A percentile compares a stretch with the other conserved stretches of the same genome.
phyloP scores from a whole-genome alignment of 257 asterid species.

The Capsicum chinense region DNA sequence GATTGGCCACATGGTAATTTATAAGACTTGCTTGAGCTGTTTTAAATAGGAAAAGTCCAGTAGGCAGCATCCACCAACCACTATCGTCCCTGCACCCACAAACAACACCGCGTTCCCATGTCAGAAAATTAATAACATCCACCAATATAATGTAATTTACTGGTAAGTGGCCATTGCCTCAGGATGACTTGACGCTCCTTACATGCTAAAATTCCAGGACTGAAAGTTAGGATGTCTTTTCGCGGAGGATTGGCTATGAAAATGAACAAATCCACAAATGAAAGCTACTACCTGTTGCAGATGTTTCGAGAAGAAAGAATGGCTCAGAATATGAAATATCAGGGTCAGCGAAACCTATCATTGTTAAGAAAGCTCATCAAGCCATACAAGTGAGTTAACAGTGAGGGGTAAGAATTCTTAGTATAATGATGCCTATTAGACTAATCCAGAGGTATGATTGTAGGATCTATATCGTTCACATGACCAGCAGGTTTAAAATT shows the following conservation, averaged over 20 bases:
- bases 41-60: constrained; percentile 67
- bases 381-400: not conserved
- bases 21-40: constrained; percentile 67
- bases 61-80: constrained; percentile 94
- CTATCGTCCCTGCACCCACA: constrained; percentile 72
- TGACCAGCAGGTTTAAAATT: not conserved
- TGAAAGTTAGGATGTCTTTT: constrained; percentile 52
- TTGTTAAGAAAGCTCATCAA: not conserved
- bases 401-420: constrained; percentile 8
- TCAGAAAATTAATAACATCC: not conserved
- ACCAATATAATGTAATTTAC: constrained; percentile 21
- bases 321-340: constrained; percentile 7
- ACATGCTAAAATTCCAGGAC: constrained; percentile 82
- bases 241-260: constrained; percentile 61
- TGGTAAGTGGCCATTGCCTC: constrained; percentile 8
- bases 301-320: constrained; percentile 27
- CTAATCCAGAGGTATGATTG: not conserved
- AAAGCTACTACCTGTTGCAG: constrained; percentile 71
- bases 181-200: constrained; percentile 38
- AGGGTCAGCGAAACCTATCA: not conserved
- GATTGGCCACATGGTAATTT: constrained; percentile 85
- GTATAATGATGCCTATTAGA: not conserved
- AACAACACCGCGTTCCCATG: constrained; percentile 26
- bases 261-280: constrained; percentile 69
- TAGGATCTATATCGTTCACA: not conserved